Base-by-base conservation (phyloP, 306 rosid species). In the Cicer arietinum region DNA sequence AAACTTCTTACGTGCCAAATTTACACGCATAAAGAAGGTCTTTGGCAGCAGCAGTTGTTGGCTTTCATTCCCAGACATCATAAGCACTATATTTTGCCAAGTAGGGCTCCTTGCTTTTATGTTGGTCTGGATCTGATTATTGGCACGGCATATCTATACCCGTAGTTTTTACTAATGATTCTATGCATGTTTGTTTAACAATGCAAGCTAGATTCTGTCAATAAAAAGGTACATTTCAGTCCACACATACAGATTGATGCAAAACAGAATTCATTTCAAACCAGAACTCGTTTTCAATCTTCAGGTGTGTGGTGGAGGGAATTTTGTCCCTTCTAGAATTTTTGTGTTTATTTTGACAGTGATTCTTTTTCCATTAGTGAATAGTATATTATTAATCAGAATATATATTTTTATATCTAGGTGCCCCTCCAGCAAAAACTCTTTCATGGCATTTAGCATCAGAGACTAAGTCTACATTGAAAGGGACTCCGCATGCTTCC, bases 381-480 rank as follows among this genome's bases (percentile, higher is more conserved):
- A 50, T 58, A 43, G 54, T 30, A 52, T 22, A 43, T 81, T 71
- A 22, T 60, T 79, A 59, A 12, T 77, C 7, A 6, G 6, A 54
- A 60, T 18, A 54, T 46, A 41, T 77, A 62, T 43, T 81, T 63
- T 57, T 51, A 40, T 57, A 59, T 73, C 40, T 67, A 90, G 98
- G 90, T 50, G 51, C 86, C 17, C 85, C 86, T 64, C 86, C 99
- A 62, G 77, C 99, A 43, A 92, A 90, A 88, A 85, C 96, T 66
- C 93, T 92, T 81, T 95, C 98, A 30, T 92, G 99, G 99, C 96
- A 94, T 89, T 84, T 94, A 86, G 95, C 97, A 71, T 92, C 97
- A 75, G 99, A 95, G 82, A 90, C 99, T 2, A 95, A 89, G 79
- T 82, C 99, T 72, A 92, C 99, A 68, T 57, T 90, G 78, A 89